Evolutionary conservation across 495 filamentous ascomycete species (phyloP), one percentile per base, ranked within the genome.

Genomic region (Penicillium diatomitis): DNA sequence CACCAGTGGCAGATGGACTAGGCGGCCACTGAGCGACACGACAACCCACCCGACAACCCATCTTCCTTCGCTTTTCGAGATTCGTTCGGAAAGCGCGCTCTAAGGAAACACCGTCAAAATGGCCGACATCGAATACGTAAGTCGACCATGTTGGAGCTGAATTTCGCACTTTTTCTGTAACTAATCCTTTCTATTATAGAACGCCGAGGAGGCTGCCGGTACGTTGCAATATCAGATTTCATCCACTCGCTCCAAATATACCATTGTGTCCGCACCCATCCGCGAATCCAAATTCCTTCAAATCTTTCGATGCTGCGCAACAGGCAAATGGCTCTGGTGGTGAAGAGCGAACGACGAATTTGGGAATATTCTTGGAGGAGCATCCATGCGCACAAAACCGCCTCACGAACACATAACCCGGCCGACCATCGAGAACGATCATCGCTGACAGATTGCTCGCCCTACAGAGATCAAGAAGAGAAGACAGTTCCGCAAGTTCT

Each of bases 401-500:
- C 20, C 20, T 20, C 54, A 57, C 56, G 54, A 48, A 50, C 37
- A 55, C 51, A 42, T 2, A 3, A 31, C 43, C 36, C 50, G 47
- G 36, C 12, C 28, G 10, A 43, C 40, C 33, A 47, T 50, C 30
- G 48, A 57, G 44, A 57, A 48, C 30, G n/a, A 46, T 58, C 50
- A 43, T 41, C 68, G 63, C 75, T 79, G 69, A 79, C 65, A 52
- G 51, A 42, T 53, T 28, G 33, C 54, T 60, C 50, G 56, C 55
- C 51, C 31, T 55, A 69, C 70, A 85, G 82, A 96, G 84, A 80
- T 96, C 76, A 96, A 98, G 88, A 95, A 88, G 83, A 92, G 83
- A 78, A 95, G 91, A 89, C 78, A 88, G 66, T 97, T 97, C 87
- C 87, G 90, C 78, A 97, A 97, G 84, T 98, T 98, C 73, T 92